phyloP scores from a whole-genome alignment of 1,284 basidiomycete species.

The Ganoderma leucocontextum region DNA sequence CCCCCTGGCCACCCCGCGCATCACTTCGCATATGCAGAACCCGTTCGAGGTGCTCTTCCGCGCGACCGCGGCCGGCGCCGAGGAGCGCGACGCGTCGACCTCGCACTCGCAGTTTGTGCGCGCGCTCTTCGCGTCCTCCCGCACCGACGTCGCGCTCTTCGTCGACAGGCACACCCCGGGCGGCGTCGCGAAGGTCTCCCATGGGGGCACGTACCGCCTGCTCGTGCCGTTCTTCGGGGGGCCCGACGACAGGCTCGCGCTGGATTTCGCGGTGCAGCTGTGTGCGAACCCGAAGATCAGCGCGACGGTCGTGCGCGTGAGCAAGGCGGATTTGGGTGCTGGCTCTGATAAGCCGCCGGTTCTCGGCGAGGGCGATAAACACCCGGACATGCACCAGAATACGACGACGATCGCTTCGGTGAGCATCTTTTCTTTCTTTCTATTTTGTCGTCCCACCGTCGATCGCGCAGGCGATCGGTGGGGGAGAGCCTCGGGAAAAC shows the following conservation, averaged over 20 bases:
- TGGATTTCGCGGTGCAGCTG: conserved; percentile 68
- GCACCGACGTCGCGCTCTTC: conserved; percentile 65
- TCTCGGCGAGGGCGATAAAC: conserved; percentile 35
- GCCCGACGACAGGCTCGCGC: conserved; percentile 70
- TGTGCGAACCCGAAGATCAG: conserved; percentile 57
- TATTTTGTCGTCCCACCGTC: neutral
- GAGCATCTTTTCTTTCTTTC: conserved; percentile 19
- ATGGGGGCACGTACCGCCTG: conserved; percentile 53
- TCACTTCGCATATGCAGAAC: conserved; percentile 32
- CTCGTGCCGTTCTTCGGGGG: conserved; percentile 79
- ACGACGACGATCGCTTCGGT: conserved; percentile 56
- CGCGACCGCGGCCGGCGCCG: conserved; percentile 40
- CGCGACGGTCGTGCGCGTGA: conserved; percentile 69
- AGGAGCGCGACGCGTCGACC: conserved; percentile 40
- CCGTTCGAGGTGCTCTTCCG: conserved; percentile 77
- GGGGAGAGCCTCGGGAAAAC: conserved; percentile 1
- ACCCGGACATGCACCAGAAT: conserved; percentile 43
- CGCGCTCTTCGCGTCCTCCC: conserved; percentile 61
- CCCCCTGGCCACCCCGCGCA: conserved; percentile 23
- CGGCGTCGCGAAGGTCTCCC: conserved; percentile 39
- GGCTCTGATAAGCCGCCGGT: conserved; percentile 31
- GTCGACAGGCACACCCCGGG: conserved; percentile 69
- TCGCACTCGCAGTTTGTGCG: conserved; percentile 68
- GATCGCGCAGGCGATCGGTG: conserved; percentile 2
- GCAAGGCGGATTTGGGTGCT: conserved; percentile 50